These are phyloP conservation scores for Baorangia bicolor DNA, from an alignment of 768 basidiomycete species.

Conservation along the genomic window DNA sequence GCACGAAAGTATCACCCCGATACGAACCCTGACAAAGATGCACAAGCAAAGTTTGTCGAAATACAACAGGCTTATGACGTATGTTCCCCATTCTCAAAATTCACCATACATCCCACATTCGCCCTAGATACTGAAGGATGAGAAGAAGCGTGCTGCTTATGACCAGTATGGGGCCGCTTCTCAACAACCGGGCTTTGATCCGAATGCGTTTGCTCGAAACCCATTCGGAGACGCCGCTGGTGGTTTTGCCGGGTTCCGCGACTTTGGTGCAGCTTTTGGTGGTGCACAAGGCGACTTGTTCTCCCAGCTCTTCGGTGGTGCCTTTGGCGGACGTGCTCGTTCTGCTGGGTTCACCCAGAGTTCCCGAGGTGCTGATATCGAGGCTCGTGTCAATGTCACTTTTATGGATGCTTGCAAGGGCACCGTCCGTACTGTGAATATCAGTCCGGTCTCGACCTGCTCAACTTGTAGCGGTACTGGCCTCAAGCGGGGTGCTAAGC, in stretches of 20 bases:
- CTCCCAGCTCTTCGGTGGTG: slow-evolving; percentile 77
- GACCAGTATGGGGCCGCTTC: slow-evolving; percentile 93
- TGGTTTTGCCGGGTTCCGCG: slow-evolving; percentile 73
- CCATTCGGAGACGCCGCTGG: slow-evolving; percentile 49
- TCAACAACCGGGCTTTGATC: slow-evolving; percentile 92
- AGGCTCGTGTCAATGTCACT: slow-evolving; percentile 67
- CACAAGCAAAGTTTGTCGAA: slow-evolving; percentile 92
- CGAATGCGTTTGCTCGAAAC: slow-evolving; percentile 69
- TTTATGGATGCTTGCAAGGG: slow-evolving; percentile 98
- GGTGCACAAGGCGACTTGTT: slow-evolving; percentile 67
- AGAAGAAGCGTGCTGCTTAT: slow-evolving; percentile 86
- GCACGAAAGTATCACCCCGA: slow-evolving; percentile 99
- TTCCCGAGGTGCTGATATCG: slow-evolving; percentile 76
- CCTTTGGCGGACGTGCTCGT: slow-evolving; percentile 50
- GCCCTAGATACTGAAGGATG: slow-evolving; percentile 84
- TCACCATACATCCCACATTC: slow-evolving; percentile 18
- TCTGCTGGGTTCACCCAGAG: slow-evolving; percentile 43
- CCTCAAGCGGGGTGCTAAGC: slow-evolving; percentile 81
- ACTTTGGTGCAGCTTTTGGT: slow-evolving; percentile 63
- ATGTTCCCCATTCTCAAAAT: slow-evolving; percentile 29
- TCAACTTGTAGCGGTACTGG: slow-evolving; percentile 82
- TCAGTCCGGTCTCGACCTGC: slow-evolving; percentile 84
- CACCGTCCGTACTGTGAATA: slow-evolving; percentile 66
- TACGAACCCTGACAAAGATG: slow-evolving; percentile 88
- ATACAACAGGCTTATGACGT: slow-evolving; percentile 98